Evolutionary conservation across 148 eudicot species (phyloP), one percentile per base, ranked within the genome.

Genomic region (Nepenthes mirabilis): DNA sequence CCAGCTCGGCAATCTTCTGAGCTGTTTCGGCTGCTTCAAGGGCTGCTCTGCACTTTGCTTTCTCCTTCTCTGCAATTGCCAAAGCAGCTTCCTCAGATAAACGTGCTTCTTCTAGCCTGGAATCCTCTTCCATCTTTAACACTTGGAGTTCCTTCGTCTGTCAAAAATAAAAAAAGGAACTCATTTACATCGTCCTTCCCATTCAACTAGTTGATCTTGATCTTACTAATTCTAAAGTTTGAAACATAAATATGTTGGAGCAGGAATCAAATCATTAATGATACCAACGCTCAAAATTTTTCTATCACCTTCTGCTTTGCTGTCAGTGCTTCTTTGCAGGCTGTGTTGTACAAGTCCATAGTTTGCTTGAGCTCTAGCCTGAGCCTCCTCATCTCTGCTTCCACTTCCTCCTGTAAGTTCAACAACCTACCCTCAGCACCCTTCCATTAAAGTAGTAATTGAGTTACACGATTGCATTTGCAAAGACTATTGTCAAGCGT

Each of bases 301-400:
- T 6, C 3, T 2, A 49, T 49, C 14, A n/a, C 52, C 91, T 82
- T 78, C 35, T 76, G 74, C 64, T 84, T 80, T 6, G 95, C 91
- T 51, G 77, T 58, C 33, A 73, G 59, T 47, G 95, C 95, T 78
- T 87, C 87, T 71, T 59, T 84, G 79, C 95, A 87, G 70, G 95
- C 95, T 14, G 76, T 49, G 66, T 74, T 82, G 66, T 88, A 88
- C 86, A 88, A 76, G 57, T 67, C 70, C 82, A 88, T 84, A 14
- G 88, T 84, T 64, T 88, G 91, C 78, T 74, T 76, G 45, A 88
- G 73, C 54, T 88, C 95, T 37, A 69, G 84, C 74, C 76, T 84
- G 55, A 88, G 59, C 56, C 84, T 80, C 64, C 67, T 71, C 82
- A 85, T 79, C 68, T 77, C 80, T 11, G 77, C 78, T 55, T 77